A percentile compares a stretch with the other conserved stretches of the same genome.
phyloP scores from a whole-genome alignment of 441 rosid genomes.

The Adansonia gregorii region DNA sequence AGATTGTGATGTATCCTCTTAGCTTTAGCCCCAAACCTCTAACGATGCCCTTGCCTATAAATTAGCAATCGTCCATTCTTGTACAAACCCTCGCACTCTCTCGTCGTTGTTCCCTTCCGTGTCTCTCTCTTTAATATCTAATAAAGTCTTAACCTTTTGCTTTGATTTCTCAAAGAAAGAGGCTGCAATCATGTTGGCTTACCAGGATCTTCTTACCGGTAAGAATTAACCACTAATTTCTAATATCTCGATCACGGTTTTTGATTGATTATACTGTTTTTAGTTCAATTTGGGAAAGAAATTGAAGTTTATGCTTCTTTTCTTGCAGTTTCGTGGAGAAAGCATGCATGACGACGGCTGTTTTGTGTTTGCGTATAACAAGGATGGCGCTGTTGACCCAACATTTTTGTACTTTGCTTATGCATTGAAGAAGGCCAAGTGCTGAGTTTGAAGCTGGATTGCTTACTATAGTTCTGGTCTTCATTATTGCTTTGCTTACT shows the following conservation, averaged over 20 bases:
- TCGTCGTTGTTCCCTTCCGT: constrained; percentile 2
- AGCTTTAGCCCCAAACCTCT: no score
- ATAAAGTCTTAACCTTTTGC: neutral
- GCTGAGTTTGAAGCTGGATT: constrained; percentile 44
- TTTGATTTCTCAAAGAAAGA: constrained; percentile 33
- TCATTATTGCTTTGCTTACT: constrained; percentile 15
- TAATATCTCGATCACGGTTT: neutral
- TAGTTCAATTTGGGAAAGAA: constrained; percentile 15
- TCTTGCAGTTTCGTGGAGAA: constrained; percentile 87
- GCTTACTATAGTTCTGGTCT: constrained; percentile 31
- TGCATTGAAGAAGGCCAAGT: constrained; percentile 90
- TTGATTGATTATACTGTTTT: neutral
- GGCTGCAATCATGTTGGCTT: constrained; percentile 63
- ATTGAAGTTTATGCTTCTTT: constrained; percentile 28
- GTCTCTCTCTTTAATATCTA: constrained; percentile 20
- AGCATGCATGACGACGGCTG: constrained; percentile 72
- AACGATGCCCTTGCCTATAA: constrained; percentile 19
- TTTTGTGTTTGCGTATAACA: constrained; percentile 92
- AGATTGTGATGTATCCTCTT: no score
- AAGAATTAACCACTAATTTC: neutral
- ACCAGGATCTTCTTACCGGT: constrained; percentile 68
- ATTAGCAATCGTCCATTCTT: neutral
- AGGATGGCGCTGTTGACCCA: constrained; percentile 87
- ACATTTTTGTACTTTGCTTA: constrained; percentile 87
- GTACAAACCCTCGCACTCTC: constrained; percentile 22